A percentile compares a stretch with the other conserved stretches of the same genome.
These are phyloP conservation scores for Gypsophila paniculata DNA, from an alignment of 179 eudicot species.

Conservation along the genomic window DNA sequence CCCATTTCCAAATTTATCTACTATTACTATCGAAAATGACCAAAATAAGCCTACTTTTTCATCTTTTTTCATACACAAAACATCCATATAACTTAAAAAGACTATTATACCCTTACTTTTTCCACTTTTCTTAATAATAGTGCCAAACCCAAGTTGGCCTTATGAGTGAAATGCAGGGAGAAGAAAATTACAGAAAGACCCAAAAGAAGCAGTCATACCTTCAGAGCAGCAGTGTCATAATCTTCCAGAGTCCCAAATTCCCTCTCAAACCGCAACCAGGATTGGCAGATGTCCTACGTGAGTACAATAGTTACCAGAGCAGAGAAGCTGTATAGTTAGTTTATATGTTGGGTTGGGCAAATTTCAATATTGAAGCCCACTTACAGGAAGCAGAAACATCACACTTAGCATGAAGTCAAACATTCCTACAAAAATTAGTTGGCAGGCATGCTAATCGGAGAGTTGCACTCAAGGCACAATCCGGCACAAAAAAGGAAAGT, in stretches of 20 bases:
- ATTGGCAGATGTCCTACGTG: constrained; percentile 79
- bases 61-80: too few species aligned
- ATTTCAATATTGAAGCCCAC: background rate
- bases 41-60: too few species aligned
- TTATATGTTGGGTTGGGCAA: background rate
- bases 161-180: too few species aligned
- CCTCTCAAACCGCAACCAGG: constrained; percentile 92
- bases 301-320: constrained; percentile 10
- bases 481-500: background rate
- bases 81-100: too few species aligned
- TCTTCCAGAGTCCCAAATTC: constrained; percentile 76
- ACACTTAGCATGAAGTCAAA: background rate
- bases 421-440: background rate
- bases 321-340: background rate
- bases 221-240: constrained; percentile 64
- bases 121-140: too few species aligned
- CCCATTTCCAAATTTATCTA: too few species aligned
- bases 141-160: too few species aligned
- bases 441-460: background rate
- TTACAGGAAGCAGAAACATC: constrained; percentile 3
- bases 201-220: constrained; percentile 41
- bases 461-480: background rate
- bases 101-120: too few species aligned
- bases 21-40: too few species aligned
- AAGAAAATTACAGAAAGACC: background rate